phyloP scores from a whole-genome alignment of 139 green algal species.

The Penium margaritaceum region DNA sequence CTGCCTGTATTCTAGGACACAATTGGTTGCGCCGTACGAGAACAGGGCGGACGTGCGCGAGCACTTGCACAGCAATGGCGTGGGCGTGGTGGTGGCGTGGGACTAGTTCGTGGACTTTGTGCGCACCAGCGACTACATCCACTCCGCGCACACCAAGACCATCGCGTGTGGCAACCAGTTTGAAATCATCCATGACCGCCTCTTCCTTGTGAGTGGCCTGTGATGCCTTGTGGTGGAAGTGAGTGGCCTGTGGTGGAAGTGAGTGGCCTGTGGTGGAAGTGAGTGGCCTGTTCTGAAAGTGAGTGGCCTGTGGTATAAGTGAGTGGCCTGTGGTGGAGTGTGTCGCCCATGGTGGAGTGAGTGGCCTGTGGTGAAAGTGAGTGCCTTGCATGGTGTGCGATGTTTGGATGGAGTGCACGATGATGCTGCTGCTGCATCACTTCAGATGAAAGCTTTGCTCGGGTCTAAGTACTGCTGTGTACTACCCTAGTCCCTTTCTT shows the following conservation, averaged over 20 bases:
- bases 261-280: background rate
- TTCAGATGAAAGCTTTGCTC: too few species aligned
- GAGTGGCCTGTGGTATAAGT: constrained; percentile 23
- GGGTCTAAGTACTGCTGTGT: too few species aligned
- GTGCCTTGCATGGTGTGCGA: too few species aligned
- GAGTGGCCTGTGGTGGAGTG: constrained; percentile 36
- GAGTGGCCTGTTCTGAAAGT: background rate
- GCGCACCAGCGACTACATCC: constrained; percentile 67
- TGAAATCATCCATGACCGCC: constrained; percentile 61
- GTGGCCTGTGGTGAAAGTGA: background rate
- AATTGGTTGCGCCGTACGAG: constrained; percentile 80
- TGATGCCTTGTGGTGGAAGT: too few species aligned
- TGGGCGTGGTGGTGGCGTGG: constrained; percentile 60
- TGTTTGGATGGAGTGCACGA: too few species aligned
- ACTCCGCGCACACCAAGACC: constrained; percentile 50
- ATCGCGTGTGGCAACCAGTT: constrained; percentile 85
- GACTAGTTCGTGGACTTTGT: constrained; percentile 83
- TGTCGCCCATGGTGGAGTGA: background rate
- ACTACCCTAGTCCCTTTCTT: too few species aligned
- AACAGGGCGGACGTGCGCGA: constrained; percentile 45
- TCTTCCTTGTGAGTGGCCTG: constrained; percentile 46
- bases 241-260: background rate
- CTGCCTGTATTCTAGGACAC: too few species aligned
- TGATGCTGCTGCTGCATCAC: too few species aligned
- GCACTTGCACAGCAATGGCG: constrained; percentile 12